These are phyloP conservation scores for Aspergillus diversus DNA, from an alignment of 495 filamentous ascomycete species.

Conservation along the genomic window DNA sequence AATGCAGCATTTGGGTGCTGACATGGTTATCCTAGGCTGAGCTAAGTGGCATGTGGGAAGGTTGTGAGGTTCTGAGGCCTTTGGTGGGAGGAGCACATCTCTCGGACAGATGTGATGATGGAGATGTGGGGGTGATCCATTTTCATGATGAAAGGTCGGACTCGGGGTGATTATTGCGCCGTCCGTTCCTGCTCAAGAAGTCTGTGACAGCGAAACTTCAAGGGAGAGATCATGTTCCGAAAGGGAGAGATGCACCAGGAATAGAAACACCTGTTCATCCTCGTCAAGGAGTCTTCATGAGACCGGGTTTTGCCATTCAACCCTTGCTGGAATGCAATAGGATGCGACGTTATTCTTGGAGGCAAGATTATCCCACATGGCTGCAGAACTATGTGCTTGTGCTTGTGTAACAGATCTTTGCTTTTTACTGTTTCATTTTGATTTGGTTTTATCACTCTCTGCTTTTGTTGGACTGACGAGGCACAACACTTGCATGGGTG, in stretches of 20 bases:
- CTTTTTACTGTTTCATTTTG: conserved; percentile 12
- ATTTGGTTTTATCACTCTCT: not conserved
- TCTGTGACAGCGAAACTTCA: not conserved
- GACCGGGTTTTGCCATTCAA: not conserved
- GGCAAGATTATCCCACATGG: conserved; percentile 14
- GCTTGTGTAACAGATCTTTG: conserved; percentile 13
- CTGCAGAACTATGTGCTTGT: conserved; percentile 1
- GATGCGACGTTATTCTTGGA: conserved; percentile 1
- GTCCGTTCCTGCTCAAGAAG: not conserved
- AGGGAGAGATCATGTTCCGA: no score
- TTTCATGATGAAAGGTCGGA: no score
- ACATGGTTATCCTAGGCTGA: conserved; percentile 6
- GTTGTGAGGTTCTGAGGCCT: not conserved
- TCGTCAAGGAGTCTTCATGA: not conserved
- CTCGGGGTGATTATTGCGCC: no score
- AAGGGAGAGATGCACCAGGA: not conserved
- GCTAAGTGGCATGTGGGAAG: not conserved
- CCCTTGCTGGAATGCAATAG: conserved; percentile 1
- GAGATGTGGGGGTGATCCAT: no score
- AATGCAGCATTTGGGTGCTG: conserved; percentile 16
- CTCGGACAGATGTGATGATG: no score
- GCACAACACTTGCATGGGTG: not conserved
- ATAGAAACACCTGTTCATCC: conserved; percentile 14
- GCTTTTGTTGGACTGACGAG: not conserved
- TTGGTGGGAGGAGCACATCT: no score